Conservation (phyloP, 176 grass and related monocot genomes). For the Metroxylon sagu region DNA sequence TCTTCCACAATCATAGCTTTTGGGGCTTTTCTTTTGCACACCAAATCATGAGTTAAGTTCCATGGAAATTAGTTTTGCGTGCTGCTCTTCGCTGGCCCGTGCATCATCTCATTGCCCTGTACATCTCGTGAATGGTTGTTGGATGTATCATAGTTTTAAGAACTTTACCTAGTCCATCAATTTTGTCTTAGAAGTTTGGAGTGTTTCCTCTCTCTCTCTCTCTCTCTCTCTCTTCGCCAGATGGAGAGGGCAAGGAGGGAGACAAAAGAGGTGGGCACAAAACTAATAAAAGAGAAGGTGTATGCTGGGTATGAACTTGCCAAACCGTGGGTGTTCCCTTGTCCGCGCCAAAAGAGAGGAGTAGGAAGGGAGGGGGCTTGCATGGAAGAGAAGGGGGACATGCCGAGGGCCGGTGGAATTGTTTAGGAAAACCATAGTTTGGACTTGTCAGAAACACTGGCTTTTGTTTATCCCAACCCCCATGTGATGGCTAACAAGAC, state of each 20-base stretch:
- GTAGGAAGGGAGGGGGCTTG: too few species aligned
- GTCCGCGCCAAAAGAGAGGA: background rate
- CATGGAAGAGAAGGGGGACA: background rate
- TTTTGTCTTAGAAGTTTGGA: too few species aligned
- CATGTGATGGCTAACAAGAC: background rate
- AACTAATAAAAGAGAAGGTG: background rate
- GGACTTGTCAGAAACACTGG: background rate
- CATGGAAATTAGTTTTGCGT: too few species aligned
- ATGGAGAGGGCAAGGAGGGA: background rate
- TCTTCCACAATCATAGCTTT: too few species aligned
- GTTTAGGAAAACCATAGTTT: background rate
- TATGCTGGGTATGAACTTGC: background rate
- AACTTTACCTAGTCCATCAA: too few species aligned
- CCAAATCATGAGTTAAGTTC: too few species aligned
- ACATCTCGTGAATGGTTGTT: too few species aligned
- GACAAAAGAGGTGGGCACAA: constrained; percentile 1
- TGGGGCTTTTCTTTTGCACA: too few species aligned
- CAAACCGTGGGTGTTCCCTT: background rate
- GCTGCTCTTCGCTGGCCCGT: too few species aligned
- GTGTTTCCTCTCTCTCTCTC: background rate
- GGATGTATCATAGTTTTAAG: too few species aligned
- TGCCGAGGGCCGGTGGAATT: background rate
- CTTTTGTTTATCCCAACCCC: background rate
- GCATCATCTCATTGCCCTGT: too few species aligned
- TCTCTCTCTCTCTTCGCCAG: background rate